phyloP scores from a whole-genome alignment of 495 filamentous ascomycete genomes.

The Penicillium canescens region DNA sequence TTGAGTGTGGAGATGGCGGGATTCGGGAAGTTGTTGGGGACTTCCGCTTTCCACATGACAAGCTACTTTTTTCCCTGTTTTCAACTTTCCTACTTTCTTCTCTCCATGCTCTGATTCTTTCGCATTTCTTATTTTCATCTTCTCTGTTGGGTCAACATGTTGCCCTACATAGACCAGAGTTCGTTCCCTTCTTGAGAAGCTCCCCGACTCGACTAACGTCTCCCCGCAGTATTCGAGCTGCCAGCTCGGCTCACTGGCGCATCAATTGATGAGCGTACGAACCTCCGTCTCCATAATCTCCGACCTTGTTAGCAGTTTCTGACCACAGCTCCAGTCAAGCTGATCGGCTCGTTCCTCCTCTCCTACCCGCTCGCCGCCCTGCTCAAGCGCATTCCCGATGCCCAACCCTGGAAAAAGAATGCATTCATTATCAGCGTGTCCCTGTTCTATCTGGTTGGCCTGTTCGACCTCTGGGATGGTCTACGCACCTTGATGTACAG shows the following conservation, averaged over 20 bases:
- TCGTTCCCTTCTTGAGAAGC: slow-evolving; percentile 25
- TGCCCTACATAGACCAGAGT: slow-evolving; percentile 86
- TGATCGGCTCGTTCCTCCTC: slow-evolving; percentile 85
- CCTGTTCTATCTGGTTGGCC: slow-evolving; percentile 86
- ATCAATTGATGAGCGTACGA: slow-evolving; percentile 82
- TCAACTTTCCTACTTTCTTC: neutral
- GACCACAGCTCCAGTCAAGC: slow-evolving; percentile 67
- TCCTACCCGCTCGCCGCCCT: slow-evolving; percentile 90
- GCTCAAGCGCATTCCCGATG: slow-evolving; percentile 88
- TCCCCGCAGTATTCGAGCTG: slow-evolving; percentile 68
- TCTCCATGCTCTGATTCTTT: slow-evolving; percentile 12
- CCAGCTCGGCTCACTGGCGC: slow-evolving; percentile 66
- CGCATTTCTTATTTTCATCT: slow-evolving; percentile 55
- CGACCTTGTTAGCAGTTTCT: slow-evolving; percentile 4
- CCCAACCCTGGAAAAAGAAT: slow-evolving; percentile 84
- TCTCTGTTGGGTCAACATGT: slow-evolving; percentile 65
- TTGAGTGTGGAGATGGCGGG: slow-evolving; percentile 22
- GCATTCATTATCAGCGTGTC: slow-evolving; percentile 78
- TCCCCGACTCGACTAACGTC: slow-evolving; percentile 24
- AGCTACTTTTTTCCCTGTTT: slow-evolving; percentile 11
- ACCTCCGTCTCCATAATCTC: neutral
- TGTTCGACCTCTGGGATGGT: slow-evolving; percentile 94
- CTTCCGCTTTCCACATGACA: slow-evolving; percentile 33
- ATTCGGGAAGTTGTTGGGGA: slow-evolving; percentile 27
- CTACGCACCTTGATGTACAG: slow-evolving; percentile 77